Conservation (phyloP, 2,329 filamentous ascomycete species). For the Tolypocladium capitatum region DNA sequence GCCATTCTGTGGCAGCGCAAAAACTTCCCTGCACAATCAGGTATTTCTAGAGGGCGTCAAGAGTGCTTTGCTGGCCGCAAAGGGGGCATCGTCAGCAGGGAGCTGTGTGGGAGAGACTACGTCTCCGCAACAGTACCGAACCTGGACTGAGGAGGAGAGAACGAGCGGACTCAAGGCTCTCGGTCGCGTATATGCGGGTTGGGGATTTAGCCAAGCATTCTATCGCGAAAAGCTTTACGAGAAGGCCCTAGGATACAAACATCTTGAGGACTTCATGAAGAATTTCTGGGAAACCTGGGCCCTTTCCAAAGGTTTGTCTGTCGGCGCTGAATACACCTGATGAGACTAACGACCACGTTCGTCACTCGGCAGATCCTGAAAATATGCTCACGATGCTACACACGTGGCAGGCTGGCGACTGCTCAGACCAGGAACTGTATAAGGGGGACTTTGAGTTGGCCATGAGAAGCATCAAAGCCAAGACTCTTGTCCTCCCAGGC, state of each 20-base stretch:
- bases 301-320: slow-evolving; percentile 36
- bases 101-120: slow-evolving; percentile 17
- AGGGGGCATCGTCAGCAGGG: slow-evolving; percentile 36
- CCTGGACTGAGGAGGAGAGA: slow-evolving; percentile 28
- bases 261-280: slow-evolving; percentile 60
- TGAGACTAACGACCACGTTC: slow-evolving; percentile 6
- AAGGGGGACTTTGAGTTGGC: slow-evolving; percentile 52
- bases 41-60: slow-evolving; percentile 42
- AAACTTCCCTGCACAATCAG: slow-evolving; percentile 37
- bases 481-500: slow-evolving; percentile 54
- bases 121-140: slow-evolving; percentile 5
- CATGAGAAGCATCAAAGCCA: slow-evolving; percentile 58
- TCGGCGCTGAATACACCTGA: background rate
- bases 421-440: slow-evolving; percentile 55
- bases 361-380: slow-evolving; percentile 42
- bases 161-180: slow-evolving; percentile 49
- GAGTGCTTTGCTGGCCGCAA: slow-evolving; percentile 28
- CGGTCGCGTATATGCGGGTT: slow-evolving; percentile 64
- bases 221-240: slow-evolving; percentile 61
- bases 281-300: slow-evolving; percentile 69
- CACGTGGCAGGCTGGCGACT: slow-evolving; percentile 66
- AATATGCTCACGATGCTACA: slow-evolving; percentile 63
- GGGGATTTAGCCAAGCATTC: slow-evolving; percentile 69
- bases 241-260: slow-evolving; percentile 47
- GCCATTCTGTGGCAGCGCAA: slow-evolving; percentile 36